Conservation (phyloP, 495 filamentous ascomycete genomes). For the Hyaloscypha finlandica region DNA sequence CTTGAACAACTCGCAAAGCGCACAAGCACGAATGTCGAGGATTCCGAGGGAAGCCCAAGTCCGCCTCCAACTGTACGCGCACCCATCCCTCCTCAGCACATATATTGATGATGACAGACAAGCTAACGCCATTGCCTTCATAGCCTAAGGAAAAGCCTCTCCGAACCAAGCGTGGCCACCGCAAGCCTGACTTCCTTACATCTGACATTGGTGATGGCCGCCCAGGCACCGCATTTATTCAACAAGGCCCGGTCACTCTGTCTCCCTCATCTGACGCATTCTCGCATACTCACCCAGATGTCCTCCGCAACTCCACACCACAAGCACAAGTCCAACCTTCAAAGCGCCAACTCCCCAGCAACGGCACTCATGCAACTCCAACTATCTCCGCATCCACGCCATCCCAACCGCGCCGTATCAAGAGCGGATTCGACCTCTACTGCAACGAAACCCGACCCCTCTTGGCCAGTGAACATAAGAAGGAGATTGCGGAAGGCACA, state of each 20-base stretch:
- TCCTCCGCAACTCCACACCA: constrained; percentile 17
- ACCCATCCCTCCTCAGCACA: neutral
- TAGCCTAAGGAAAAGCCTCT: constrained; percentile 91
- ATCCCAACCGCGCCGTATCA: constrained; percentile 44
- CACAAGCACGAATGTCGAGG: constrained; percentile 78
- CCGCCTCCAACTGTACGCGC: constrained; percentile 67
- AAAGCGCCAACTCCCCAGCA: constrained; percentile 25
- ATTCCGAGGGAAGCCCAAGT: constrained; percentile 71
- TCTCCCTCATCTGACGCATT: constrained; percentile 38
- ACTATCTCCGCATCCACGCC: constrained; percentile 29
- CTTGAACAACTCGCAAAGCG: constrained; percentile 84
- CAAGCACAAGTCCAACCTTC: constrained; percentile 17
- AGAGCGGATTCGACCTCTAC: constrained; percentile 54
- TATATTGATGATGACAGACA: constrained; percentile 18
- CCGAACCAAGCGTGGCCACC: constrained; percentile 78
- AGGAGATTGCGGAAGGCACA: constrained; percentile 40
- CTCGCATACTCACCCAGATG: constrained; percentile 38
- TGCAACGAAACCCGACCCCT: constrained; percentile 46
- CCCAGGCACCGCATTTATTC: constrained; percentile 41
- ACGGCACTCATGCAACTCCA: constrained; percentile 12
- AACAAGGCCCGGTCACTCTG: constrained; percentile 42
- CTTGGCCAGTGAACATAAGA: constrained; percentile 40
- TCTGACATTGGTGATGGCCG: constrained; percentile 34
- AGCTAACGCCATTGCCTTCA: constrained; percentile 18
- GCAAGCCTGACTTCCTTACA: constrained; percentile 50